Percentiles rank a stretch among this genome's conserved stretches.
Evolutionary conservation across 164 flowering plant genomes (phyloP).

Genomic region (Vitis riparia): DNA sequence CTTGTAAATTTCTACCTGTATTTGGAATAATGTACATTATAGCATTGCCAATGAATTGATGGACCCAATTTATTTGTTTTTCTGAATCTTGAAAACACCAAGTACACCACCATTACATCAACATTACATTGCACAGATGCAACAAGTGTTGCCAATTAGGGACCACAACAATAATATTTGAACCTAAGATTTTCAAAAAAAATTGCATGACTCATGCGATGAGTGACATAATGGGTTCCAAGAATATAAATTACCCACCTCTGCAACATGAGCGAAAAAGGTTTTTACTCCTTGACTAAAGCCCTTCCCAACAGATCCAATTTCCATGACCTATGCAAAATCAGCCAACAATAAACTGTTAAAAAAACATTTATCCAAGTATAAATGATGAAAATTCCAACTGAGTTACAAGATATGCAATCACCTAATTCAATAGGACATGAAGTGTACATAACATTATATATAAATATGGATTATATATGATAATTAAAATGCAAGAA

Average conservation of each 20-base stretch:
- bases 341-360: conserved; percentile 7
- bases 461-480: too few relatives aligned
- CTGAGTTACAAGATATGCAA: background rate
- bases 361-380: background rate
- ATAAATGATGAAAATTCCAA: background rate
- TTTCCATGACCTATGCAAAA: conserved; percentile 66
- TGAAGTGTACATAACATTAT: background rate
- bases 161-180: too few relatives aligned
- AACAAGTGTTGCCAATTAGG: too few relatives aligned
- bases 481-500: too few relatives aligned
- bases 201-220: background rate
- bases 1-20: too few relatives aligned
- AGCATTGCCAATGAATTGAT: too few relatives aligned
- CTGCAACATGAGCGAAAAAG: conserved; percentile 64
- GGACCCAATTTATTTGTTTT: too few relatives aligned
- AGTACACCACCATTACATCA: too few relatives aligned
- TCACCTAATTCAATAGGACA: background rate
- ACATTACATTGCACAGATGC: too few relatives aligned
- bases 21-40: too few relatives aligned
- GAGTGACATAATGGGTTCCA: background rate
- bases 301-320: conserved; percentile 91
- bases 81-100: too few relatives aligned
- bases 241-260: conserved; percentile 43
- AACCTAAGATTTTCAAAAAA: too few relatives aligned
- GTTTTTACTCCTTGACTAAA: conserved; percentile 42